Conservation (phyloP, 1,284 basidiomycete genomes). For the Rhizopogon parksii region DNA sequence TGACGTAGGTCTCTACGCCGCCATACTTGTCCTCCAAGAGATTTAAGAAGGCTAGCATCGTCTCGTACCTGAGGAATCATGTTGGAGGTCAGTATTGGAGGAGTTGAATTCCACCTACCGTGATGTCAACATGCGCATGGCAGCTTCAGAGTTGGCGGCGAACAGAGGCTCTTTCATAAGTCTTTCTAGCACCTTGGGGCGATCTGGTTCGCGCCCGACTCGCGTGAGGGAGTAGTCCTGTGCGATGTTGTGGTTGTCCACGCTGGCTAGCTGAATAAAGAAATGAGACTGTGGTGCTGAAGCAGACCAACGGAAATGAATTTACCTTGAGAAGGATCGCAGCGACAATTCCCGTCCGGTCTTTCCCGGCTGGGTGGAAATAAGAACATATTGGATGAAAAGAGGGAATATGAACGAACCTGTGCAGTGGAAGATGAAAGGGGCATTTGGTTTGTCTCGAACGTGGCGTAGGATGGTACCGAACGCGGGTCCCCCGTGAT, state of each 20-base stretch:
- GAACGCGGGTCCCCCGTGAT: slow-evolving; percentile 61
- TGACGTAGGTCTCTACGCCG: slow-evolving; percentile 60
- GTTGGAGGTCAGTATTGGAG: not conserved
- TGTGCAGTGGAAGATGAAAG: slow-evolving; percentile 69
- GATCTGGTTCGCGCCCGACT: slow-evolving; percentile 68
- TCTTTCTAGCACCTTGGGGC: slow-evolving; percentile 59
- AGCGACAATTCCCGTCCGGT: slow-evolving; percentile 70
- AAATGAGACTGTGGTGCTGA: slow-evolving; percentile 4
- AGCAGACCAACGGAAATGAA: slow-evolving; percentile 1
- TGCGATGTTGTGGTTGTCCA: slow-evolving; percentile 54
- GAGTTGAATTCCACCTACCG: slow-evolving; percentile 38
- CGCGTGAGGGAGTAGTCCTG: slow-evolving; percentile 71
- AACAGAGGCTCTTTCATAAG: slow-evolving; percentile 64
- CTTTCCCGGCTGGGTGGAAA: slow-evolving; percentile 56
- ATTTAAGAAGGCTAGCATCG: slow-evolving; percentile 61
- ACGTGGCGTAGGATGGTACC: slow-evolving; percentile 62
- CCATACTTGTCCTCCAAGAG: slow-evolving; percentile 57
- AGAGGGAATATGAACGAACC: slow-evolving; percentile 29
- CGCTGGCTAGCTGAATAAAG: slow-evolving; percentile 54
- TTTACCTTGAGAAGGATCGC: slow-evolving; percentile 62
- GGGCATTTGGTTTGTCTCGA: slow-evolving; percentile 56
- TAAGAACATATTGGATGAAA: slow-evolving; percentile 1
- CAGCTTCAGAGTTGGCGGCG: slow-evolving; percentile 61
- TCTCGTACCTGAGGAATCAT: slow-evolving; percentile 44
- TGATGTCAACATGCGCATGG: slow-evolving; percentile 71